Evolutionary conservation across 768 basidiomycete genomes (phyloP), one percentile per base, ranked within the genome.

Genomic region (Rhodotorula sphaerocarpa): DNA sequence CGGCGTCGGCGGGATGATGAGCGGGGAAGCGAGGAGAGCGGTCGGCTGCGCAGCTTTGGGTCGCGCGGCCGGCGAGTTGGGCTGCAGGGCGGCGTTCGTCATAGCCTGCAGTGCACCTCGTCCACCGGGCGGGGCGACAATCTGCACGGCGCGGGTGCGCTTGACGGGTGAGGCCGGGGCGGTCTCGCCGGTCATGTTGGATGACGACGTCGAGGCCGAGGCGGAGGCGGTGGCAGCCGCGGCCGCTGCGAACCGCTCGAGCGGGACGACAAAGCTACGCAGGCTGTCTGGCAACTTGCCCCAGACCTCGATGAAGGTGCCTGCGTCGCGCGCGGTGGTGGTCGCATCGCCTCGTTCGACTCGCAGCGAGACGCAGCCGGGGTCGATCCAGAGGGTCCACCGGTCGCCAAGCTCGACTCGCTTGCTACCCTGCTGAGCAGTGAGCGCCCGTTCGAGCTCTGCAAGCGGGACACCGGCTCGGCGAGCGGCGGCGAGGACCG

Each of bases 351-450:
- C 60, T 23, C 61, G 61, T 25, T 70, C 65, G 36, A 72, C 43
- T 3, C 71, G 50, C 15, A 70, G 60, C 31, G 58, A 47, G 25
- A 73, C 72, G 66, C 70, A 71, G 44, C 72, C 72, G 0, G 72
- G 72, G 59, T 73, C 72, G 45, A 73, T 64, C 72, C 72, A 73
- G 36, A 73, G 45, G 7, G 70, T 73, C 71, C 71, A 70, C 15
- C 65, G 48, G 23, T 65, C 66, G 30, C 67, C 67, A 15, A 69
- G 50, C 36, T 44, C 3, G 14, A 65, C 31, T 14, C 43, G 43
- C n/a, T 27, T 27, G 34, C 41, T 30, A 5, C 39, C 59, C 4
- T 15, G 27, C 11, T n/a, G 14, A 2, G 47, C 55, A 3, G 43
- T 16, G 7, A 68, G 36, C 15, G 59, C 50, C 18, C 48, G 25